Base-by-base conservation (phyloP, 768 basidiomycete genomes). In the Dioszegia aurantiaca region DNA sequence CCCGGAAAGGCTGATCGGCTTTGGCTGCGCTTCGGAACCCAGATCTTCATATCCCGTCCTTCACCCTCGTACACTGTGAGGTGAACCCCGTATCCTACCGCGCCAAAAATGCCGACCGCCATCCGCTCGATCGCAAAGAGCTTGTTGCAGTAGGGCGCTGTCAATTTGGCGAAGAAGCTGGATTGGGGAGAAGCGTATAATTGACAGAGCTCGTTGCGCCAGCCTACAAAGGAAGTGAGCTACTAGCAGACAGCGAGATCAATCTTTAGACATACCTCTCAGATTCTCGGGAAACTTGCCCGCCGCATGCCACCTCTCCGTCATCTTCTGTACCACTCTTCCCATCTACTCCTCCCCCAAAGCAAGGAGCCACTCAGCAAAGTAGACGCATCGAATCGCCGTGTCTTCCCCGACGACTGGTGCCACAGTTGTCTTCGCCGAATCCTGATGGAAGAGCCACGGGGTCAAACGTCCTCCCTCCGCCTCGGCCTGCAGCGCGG, bases 1-100 rank as follows among this genome's bases (percentile, higher is more conserved):
- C 89, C 86, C 4, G 92, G 90, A 82, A 85, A 90, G 88, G 92
- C 97, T 65, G 85, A 88, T 74, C 98, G 98, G 8, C 87, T 92
- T 58, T 78, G 80, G 1, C 90, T 82, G 12, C 95, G 82, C 9
- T 85, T 87, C 1, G 95, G 92, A 0, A 92, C 85, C 94, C 95
- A 98, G 2, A 95, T 79, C 59, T 79, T 81, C 70, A 87, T 73
- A 57, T 40, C 80, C 62, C 59, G 26, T 8, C 73, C 73, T 43
- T 67, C 65, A 6, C 75, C 73, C 45, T 77, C 75, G 41, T 72
- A 77, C 3, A 68, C 73, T n/a, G 84, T 88, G 85, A 93, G 83
- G 75, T 98, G 95, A 2, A 94, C 88, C 0, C 95, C 94, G 65
- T 88, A 92, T 0, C 92, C 94, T 49, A 89, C 82, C 5, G 93